Evolutionary conservation across 495 filamentous ascomycete species (phyloP).

Genomic region (Penicillium paradoxum): DNA sequence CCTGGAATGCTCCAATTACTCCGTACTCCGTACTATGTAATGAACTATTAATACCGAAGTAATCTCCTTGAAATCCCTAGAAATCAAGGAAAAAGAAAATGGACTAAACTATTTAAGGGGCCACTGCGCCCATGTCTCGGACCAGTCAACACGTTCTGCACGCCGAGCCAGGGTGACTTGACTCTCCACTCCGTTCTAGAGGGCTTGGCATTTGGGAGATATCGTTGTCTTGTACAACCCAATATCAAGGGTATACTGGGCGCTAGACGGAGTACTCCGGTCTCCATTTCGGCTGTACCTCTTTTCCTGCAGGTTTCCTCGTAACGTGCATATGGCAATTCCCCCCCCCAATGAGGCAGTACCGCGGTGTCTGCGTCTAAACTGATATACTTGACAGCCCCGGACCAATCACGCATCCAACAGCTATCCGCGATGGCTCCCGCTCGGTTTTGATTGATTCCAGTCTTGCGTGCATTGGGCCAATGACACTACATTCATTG

Average conservation of each 20-base stretch:
- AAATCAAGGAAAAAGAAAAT: neutral
- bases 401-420: neutral
- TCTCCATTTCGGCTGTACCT: neutral
- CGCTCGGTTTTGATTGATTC: neutral
- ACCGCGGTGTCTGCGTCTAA: neutral
- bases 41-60: neutral
- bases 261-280: no score
- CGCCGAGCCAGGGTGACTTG: neutral
- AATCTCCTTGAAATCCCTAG: neutral
- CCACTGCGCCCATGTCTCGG: neutral
- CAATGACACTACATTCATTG: neutral
- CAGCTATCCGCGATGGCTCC: neutral
- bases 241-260: no score
- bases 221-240: no score
- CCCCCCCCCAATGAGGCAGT: neutral
- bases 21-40: neutral
- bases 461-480: neutral
- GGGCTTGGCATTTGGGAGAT: constrained; percentile 2
- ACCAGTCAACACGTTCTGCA: neutral
- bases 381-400: neutral
- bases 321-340: neutral
- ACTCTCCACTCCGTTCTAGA: constrained; percentile 5
- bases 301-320: neutral
- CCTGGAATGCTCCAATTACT: constrained; percentile 1
- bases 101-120: neutral